Evolutionary conservation across 306 rosid species (phyloP).

Genomic region (Hippophae gyantsensis): DNA sequence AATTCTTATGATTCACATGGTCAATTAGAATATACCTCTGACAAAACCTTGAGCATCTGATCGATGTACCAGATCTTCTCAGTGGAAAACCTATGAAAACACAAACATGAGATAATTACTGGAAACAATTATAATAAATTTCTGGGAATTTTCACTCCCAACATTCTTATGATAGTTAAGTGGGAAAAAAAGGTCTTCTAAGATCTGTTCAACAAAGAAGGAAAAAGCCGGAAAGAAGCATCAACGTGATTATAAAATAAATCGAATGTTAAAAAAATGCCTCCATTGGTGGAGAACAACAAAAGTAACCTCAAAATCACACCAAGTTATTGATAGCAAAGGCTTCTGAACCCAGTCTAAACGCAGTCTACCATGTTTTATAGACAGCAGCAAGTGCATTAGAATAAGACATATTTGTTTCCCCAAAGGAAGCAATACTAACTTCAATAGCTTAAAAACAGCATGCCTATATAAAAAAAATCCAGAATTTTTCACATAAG

Average conservation of each 20-base stretch:
- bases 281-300: no score
- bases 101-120: slow-evolving; percentile 27
- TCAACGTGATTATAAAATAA: no score
- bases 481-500: neutral
- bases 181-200: no score
- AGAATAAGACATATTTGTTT: neutral
- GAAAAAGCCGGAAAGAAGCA: no score
- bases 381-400: neutral
- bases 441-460: neutral
- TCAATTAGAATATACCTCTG: slow-evolving; percentile 66
- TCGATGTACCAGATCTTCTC: slow-evolving; percentile 98
- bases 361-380: neutral
- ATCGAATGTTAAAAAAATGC: no score
- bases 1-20: slow-evolving; percentile 7
- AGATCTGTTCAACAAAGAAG: no score
- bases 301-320: no score
- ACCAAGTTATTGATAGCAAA: no score
- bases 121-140: slow-evolving; percentile 20
- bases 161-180: no score
- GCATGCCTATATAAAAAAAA: neutral
- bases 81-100: slow-evolving; percentile 57
- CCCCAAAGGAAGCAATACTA: neutral
- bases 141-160: neutral
- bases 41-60: slow-evolving; percentile 96
- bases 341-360: no score